Base-by-base conservation (phyloP, 1,284 basidiomycete genomes). In the Papiliotrema fonsecae region DNA sequence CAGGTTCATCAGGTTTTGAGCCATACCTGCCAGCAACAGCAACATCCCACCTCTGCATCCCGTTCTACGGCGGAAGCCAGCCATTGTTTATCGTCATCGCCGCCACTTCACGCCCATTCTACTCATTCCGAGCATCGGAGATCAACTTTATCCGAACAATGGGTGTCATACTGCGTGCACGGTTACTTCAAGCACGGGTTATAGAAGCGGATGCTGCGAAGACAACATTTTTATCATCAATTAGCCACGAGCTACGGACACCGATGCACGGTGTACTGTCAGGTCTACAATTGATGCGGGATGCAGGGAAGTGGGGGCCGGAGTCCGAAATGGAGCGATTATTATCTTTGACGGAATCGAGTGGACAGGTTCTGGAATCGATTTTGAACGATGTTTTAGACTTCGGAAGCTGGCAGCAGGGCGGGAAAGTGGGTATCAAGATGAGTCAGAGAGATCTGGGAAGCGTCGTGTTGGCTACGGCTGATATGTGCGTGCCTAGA, bases 171-270 rank as follows among this genome's bases (percentile, higher is more conserved):
- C 46, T 61, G 9, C 51, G 56, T 19, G 58, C 59, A 2, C 47
- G 55, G 19, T 34, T 57, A 21, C 25, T 63, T 25, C 59, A 62
- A 21, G 34, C 48, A 16, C 45, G 62, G 9, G 55, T 64, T 2
- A 43, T 62, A 21, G 55, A 60, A 28, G 64, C 61, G 4, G 66
- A 69, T 28, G 55, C 56, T 10, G 61, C 61, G 6, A 67, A 70
- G 49, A 58, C 66, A 5, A 55, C 60, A 0, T 70, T 70, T 45
- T 54, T 69, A 6, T 64, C 62, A 1, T 65, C 63, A 10, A 63
- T 69, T 38, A 58, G 54, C 32, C 67, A 69, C 50, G 67, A 69
- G 46, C 55, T 69, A 5, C 57, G 67, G 1, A 67, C 65, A 1
- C 67, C 67, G 0, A 55, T 66, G 50, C 62, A 67, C 46, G 60